Conservation (phyloP, 2,329 filamentous ascomycete species). For the Aspergillus quadrilineatus region DNA sequence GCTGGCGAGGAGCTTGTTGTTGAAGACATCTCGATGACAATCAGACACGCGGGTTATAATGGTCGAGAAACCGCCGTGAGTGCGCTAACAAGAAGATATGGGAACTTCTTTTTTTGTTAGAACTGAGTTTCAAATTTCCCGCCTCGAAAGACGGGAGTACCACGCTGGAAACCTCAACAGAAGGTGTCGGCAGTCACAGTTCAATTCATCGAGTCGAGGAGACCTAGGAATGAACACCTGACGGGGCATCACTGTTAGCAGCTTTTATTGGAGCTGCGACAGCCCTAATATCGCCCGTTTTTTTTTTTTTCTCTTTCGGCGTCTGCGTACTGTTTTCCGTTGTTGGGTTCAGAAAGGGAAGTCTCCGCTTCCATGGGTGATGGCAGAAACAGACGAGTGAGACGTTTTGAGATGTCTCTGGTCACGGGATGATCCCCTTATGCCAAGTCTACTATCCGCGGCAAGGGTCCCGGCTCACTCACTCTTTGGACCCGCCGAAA, state of each 20-base stretch:
- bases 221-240: constrained; percentile 9
- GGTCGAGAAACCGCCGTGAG: background rate
- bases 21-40: constrained; percentile 27
- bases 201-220: constrained; percentile 15
- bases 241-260: constrained; percentile 17
- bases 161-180: background rate
- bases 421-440: constrained; percentile 7
- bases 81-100: background rate
- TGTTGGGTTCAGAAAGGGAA: background rate
- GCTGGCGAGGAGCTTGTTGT: constrained; percentile 27
- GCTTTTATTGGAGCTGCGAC: constrained; percentile 3
- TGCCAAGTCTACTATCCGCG: background rate
- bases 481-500: background rate
- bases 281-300: background rate
- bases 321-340: background rate
- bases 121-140: background rate
- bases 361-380: background rate
- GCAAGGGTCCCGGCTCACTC: background rate
- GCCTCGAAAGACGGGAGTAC: background rate
- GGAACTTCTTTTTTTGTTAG: background rate
- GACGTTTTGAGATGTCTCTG: background rate
- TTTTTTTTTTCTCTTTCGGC: background rate
- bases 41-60: background rate
- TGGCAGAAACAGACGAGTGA: background rate
- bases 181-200: constrained; percentile 6